phyloP scores from a whole-genome alignment of 139 green algal genomes.

The Coelastrella sp. region DNA sequence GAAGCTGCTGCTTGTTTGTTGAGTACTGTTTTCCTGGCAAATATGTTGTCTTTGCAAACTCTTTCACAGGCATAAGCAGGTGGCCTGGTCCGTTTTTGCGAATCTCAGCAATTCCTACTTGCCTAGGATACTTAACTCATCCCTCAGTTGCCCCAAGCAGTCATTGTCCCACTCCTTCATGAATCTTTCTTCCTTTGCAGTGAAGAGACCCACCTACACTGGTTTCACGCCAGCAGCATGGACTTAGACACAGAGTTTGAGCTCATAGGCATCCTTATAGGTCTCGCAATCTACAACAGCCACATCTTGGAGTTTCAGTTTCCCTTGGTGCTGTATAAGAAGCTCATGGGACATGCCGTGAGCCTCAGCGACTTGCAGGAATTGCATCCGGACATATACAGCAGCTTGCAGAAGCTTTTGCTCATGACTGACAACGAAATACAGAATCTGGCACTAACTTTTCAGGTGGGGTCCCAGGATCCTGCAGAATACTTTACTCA shows the following conservation, averaged over 20 bases:
- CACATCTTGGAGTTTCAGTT: conserved; percentile 91
- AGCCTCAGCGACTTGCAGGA: conserved; percentile 57
- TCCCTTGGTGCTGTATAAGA: conserved; percentile 86
- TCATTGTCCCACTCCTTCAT: no score
- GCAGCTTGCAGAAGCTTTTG: conserved; percentile 63
- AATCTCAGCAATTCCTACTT: no score
- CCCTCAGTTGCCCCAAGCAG: background rate
- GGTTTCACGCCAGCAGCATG: conserved; percentile 67
- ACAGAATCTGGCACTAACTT: conserved; percentile 57
- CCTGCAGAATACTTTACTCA: no score
- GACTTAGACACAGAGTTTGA: conserved; percentile 84
- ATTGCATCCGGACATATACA: conserved; percentile 49
- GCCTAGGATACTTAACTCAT: no score
- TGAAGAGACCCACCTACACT: conserved; percentile 59
- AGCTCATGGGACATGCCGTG: conserved; percentile 43
- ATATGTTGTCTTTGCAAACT: no score
- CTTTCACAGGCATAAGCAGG: no score
- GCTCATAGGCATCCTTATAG: conserved; percentile 89
- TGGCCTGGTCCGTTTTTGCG: no score
- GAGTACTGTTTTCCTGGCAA: no score
- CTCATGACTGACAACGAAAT: conserved; percentile 48
- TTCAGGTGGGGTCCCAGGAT: conserved; percentile 70
- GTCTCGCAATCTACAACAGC: conserved; percentile 94
- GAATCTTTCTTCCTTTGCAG: background rate
- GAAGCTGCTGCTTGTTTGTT: background rate